Conservation (phyloP, 805 yeast genomes). For the Zygoascus biomembranicola region DNA sequence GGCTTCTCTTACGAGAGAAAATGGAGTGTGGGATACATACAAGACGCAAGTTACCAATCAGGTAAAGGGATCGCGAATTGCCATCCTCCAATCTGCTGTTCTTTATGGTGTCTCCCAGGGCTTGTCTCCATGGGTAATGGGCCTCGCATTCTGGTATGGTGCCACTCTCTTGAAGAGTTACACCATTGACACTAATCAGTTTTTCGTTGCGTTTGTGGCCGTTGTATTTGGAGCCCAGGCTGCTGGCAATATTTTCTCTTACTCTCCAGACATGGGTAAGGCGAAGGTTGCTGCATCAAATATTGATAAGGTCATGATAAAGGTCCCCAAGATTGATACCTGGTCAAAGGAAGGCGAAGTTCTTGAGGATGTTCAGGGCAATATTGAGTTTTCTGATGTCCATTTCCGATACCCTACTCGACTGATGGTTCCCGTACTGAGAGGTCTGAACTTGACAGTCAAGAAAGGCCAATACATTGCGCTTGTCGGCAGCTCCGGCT, state of each 20-base stretch:
- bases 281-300: conserved; percentile 31
- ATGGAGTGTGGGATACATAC: conserved; percentile 29
- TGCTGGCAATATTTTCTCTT: conserved; percentile 34
- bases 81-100: conserved; percentile 26
- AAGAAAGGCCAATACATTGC: conserved; percentile 48
- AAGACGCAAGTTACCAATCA: conserved; percentile 23
- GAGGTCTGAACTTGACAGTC: conserved; percentile 42
- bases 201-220: conserved; percentile 33
- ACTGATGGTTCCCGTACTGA: conserved; percentile 41
- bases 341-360: conserved; percentile 23
- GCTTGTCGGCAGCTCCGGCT: conserved; percentile 59
- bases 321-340: conserved; percentile 29
- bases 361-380: conserved; percentile 35
- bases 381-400: conserved; percentile 47
- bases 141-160: conserved; percentile 38
- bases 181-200: conserved; percentile 26
- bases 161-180: conserved; percentile 28
- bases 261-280: conserved; percentile 37
- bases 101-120: conserved; percentile 34
- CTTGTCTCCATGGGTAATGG: conserved; percentile 32
- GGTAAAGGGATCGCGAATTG: conserved; percentile 23
- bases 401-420: conserved; percentile 61
- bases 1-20: conserved; percentile 34
- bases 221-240: conserved; percentile 36
- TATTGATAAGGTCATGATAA: conserved; percentile 26